Evolutionary conservation across 805 yeast genomes (phyloP).

Genomic region (Pichia insulana): DNA sequence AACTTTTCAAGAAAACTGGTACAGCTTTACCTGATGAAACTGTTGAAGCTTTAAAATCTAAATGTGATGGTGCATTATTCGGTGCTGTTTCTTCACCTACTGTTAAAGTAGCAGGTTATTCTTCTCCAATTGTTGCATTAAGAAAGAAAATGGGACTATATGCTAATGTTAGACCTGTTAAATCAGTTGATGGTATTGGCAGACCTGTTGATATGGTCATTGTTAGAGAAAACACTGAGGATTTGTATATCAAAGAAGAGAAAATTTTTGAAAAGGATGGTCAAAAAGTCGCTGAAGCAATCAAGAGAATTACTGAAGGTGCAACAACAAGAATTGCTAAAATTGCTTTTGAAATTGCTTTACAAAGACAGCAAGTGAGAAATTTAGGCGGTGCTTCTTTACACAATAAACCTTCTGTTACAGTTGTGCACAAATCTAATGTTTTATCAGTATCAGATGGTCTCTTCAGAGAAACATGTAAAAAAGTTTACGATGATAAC

Average conservation of each 20-base stretch:
- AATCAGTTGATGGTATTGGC: conserved; percentile 77
- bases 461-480: conserved; percentile 83
- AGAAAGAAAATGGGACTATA: conserved; percentile 90
- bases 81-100: conserved; percentile 97
- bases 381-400: conserved; percentile 49
- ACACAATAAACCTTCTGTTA: conserved; percentile 53
- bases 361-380: conserved; percentile 79
- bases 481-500: conserved; percentile 49
- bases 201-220: conserved; percentile 95
- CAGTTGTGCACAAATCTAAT: conserved; percentile 95
- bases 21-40: conserved; percentile 93
- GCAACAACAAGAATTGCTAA: conserved; percentile 84
- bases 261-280: conserved; percentile 70
- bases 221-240: conserved; percentile 98
- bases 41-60: conserved; percentile 60
- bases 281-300: conserved; percentile 90
- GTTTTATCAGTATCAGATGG: conserved; percentile 92
- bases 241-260: conserved; percentile 92
- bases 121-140: conserved; percentile 97
- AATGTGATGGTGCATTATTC: conserved; percentile 95
- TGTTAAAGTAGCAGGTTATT: conserved; percentile 89
- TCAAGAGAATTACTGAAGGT: conserved; percentile 85
- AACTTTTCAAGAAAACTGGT: conserved; percentile 89
- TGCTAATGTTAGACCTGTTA: conserved; percentile 97
- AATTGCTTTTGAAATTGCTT: conserved; percentile 87